Percentiles rank a stretch among this genome's conserved stretches.
These are phyloP conservation scores for Saccharomyces pastorianus DNA, from an alignment of 1,139 yeast species.

Conservation along the genomic window DNA sequence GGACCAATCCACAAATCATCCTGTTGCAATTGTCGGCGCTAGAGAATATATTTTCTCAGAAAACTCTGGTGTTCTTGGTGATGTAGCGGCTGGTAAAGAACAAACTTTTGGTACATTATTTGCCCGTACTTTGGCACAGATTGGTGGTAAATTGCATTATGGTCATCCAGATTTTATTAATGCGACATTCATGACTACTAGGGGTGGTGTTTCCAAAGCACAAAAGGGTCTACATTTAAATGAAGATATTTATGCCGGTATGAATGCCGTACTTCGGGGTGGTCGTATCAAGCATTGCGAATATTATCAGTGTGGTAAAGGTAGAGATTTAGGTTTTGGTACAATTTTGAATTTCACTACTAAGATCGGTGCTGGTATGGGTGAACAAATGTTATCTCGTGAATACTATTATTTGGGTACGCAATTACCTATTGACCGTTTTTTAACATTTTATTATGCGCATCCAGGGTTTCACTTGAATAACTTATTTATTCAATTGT, in stretches of 20 bases:
- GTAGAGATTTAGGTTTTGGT: conserved; percentile 99
- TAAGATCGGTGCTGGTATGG: conserved; percentile 99
- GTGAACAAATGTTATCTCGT: conserved; percentile 97
- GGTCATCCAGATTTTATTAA: conserved; percentile 99
- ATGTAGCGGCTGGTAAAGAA: conserved; percentile 99
- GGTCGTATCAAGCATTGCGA: conserved; percentile 99
- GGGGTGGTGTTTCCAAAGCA: conserved; percentile 99
- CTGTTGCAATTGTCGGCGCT: conserved; percentile 98
- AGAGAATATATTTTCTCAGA: conserved; percentile 98
- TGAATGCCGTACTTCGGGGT: conserved; percentile 95
- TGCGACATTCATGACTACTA: conserved; percentile 87
- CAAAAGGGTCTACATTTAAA: conserved; percentile 97
- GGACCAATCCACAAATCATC: conserved; percentile 45
- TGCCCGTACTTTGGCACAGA: conserved; percentile 94
- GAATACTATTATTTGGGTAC: conserved; percentile 97
- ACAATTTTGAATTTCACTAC: conserved; percentile 97
- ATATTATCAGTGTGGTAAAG: conserved; percentile 99
- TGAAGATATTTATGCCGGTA: conserved; percentile 99
- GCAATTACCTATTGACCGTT: conserved; percentile 92
- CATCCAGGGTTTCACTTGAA: conserved; percentile 99
- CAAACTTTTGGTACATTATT: conserved; percentile 99
- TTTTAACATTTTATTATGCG: conserved; percentile 94
- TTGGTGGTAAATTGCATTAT: conserved; percentile 97
- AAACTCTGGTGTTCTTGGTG: conserved; percentile 97
- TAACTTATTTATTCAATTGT: conserved; percentile 89